These are phyloP conservation scores for Plasmodium cynomolgi DNA, from an alignment of 169 alveolate species.

Conservation along the genomic window DNA sequence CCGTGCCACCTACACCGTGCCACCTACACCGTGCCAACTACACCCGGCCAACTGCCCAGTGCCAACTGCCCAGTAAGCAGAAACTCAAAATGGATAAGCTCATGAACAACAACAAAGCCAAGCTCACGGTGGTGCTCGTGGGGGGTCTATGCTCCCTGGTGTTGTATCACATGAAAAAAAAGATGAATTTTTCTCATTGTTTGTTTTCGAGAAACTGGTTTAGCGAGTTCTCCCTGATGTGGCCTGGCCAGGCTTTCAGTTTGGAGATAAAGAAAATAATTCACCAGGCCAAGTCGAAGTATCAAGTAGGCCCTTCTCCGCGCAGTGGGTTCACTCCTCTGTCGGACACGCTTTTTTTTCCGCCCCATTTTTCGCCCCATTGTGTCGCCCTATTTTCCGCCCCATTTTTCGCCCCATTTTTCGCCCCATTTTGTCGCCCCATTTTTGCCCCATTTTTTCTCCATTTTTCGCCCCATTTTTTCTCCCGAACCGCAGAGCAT, in stretches of 20 bases:
- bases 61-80: background rate
- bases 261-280: conserved; percentile 68
- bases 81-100: conserved; percentile 19
- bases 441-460: background rate
- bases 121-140: conserved; percentile 16
- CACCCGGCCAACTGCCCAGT: background rate
- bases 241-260: conserved; percentile 76
- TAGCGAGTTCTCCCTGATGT: conserved; percentile 63
- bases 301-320: conserved; percentile 61
- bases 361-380: background rate
- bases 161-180: conserved; percentile 40
- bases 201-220: conserved; percentile 59
- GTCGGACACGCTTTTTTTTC: background rate
- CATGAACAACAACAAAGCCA: conserved; percentile 5
- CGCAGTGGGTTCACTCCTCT: background rate
- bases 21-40: no score
- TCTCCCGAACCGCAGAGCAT: conserved; percentile 13
- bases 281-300: conserved; percentile 78
- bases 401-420: background rate
- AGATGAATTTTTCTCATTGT: conserved; percentile 2
- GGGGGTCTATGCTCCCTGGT: conserved; percentile 61
- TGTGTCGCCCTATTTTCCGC: background rate
- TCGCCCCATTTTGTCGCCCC: background rate
- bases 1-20: no score
- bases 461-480: background rate